These are phyloP conservation scores for Leptographium galeiforme DNA, from an alignment of 2,329 filamentous ascomycete species.

Conservation along the genomic window DNA sequence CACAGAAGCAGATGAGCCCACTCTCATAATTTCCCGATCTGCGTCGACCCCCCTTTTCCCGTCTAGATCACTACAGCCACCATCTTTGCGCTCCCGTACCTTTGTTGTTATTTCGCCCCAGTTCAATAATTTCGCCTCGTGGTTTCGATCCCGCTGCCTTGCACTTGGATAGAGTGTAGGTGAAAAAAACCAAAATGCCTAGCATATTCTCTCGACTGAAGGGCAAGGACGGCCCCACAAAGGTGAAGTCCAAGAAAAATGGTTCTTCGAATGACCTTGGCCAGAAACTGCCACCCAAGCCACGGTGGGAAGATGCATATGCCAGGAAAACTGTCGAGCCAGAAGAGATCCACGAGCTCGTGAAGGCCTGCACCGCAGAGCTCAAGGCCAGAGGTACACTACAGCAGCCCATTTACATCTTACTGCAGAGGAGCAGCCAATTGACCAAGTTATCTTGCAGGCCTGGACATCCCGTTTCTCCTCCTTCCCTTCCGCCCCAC, in stretches of 20 bases:
- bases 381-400: conserved; percentile 82
- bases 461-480: conserved; percentile 80
- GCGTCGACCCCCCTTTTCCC: neutral
- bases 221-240: conserved; percentile 54
- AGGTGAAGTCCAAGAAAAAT: conserved; percentile 52
- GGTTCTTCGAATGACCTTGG: conserved; percentile 34
- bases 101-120: neutral
- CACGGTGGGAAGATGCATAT: conserved; percentile 81
- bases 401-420: neutral
- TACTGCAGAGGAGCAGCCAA: neutral
- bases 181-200: conserved; percentile 27
- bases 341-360: conserved; percentile 80
- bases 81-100: neutral
- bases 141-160: neutral
- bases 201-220: conserved; percentile 54
- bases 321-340: conserved; percentile 68
- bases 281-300: conserved; percentile 48
- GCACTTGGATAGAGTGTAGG: neutral
- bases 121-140: neutral
- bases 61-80: neutral
- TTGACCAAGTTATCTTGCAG: conserved; percentile 28
- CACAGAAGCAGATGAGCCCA: neutral
- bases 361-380: conserved; percentile 75
- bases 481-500: conserved; percentile 88
- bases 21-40: neutral